Base-by-base conservation (phyloP, 1,139 yeast species). In the Saccharomyces hybrid region DNA sequence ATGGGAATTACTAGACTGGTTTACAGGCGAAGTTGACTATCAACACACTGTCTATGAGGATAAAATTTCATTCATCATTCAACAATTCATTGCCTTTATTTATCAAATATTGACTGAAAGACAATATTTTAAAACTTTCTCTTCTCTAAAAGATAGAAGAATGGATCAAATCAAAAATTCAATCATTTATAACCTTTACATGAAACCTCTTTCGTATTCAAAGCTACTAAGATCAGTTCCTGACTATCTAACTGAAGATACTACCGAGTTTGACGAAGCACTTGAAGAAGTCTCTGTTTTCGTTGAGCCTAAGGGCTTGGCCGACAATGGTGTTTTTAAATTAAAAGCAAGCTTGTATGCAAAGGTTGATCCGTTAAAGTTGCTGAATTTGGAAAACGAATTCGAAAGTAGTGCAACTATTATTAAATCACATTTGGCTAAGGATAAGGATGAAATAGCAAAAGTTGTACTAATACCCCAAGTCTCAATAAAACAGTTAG, bases 1-100 rank as follows among this genome's bases (percentile, higher is more conserved):
- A 56, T 85, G 86, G 84, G 88, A 81, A 57, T 64, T 86, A 31
- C 61, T 73, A 20, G 71, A 71, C 0, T 84, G 89, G 84, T 78
- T 75, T 57, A 61, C 64, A n/a, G 76, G 77, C 16, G 59, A 61
- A 2, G 71, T 67, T 1, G 72, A 69, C 2, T 63, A 71, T 16
- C 67, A 68, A 46, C 64, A 71, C 0, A 82, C 87, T 0, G 66
- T 78, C 1, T 86, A 84, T 63, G 84, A 82, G 52, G 88, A 84
- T 38, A 76, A 83, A 55, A 76, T 82, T 41, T 61, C 71, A 16
- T 68, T 76, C 1, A 75, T 85, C 14, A 65, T 80, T 11, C 84
- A 81, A 56, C 81, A 78, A 53, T 74, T 85, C 51, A 65, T 85
- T 46, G 67, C 77, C 0, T 82, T 83, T 60, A 61, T 84, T 23